Evolutionary conservation across 2,329 filamentous ascomycete species (phyloP).

Genomic region (Phialemonium atrogriseum): DNA sequence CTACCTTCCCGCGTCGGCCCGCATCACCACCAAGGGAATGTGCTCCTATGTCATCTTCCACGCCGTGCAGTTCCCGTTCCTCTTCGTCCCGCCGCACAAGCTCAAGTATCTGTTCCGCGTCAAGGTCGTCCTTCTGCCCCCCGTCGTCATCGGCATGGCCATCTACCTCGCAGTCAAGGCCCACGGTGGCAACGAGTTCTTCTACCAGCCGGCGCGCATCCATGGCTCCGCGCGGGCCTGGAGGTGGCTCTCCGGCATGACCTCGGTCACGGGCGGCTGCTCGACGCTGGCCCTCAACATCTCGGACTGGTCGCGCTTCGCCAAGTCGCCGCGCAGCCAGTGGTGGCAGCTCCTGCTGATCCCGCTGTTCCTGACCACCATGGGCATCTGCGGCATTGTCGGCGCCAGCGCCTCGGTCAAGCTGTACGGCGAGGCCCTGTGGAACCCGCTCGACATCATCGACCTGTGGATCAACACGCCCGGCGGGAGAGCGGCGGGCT

Average conservation of each 20-base stretch:
- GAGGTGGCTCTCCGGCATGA: conserved; percentile 14
- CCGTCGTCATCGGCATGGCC: conserved; percentile 14
- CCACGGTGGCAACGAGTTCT: conserved; percentile 12
- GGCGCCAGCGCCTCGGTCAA: conserved; percentile 1
- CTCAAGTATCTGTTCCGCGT: conserved; percentile 18
- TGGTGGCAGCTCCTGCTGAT: conserved; percentile 5
- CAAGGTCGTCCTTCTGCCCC: conserved; percentile 12
- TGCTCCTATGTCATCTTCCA: conserved; percentile 17
- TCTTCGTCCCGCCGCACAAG: conserved; percentile 19
- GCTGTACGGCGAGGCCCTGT: conserved; percentile 16
- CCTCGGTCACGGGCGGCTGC: conserved; percentile 12
- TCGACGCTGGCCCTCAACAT: conserved; percentile 10
- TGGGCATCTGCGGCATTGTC: conserved; percentile 1
- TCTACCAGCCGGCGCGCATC: conserved; percentile 10
- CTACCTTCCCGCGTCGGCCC: conserved; percentile 26
- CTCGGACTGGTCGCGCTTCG: conserved; percentile 8
- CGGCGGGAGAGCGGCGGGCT: conserved; percentile 19
- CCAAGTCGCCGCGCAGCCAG: conserved; percentile 3
- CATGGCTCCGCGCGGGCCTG: conserved; percentile 12
- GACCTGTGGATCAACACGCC: conserved; percentile 14
- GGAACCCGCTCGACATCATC: conserved; percentile 20
- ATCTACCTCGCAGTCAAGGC: conserved; percentile 13
- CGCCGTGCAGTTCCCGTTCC: conserved; percentile 17
- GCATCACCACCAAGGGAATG: conserved; percentile 19
- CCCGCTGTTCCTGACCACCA: conserved; percentile 3